phyloP scores from a whole-genome alignment of 176 grass and related monocot genomes.

The Carex kokanica region DNA sequence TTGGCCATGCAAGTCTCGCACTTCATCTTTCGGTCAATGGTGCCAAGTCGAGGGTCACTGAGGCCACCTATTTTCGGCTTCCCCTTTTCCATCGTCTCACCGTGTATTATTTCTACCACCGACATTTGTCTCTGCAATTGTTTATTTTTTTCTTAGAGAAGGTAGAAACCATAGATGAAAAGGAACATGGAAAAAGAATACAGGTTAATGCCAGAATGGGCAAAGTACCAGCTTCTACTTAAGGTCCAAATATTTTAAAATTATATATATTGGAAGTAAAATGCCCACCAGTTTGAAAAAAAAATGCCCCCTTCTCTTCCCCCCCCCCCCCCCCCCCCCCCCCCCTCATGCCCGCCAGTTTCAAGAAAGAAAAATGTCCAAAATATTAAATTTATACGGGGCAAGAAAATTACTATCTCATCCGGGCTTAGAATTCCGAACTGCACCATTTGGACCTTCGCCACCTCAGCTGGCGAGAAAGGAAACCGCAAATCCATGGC shows the following conservation, averaged over 20 bases:
- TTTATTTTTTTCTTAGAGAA: neutral
- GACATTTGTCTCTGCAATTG: conserved; percentile 96
- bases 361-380: conserved; percentile 13
- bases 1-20: conserved; percentile 96
- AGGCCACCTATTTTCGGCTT: conserved; percentile 86
- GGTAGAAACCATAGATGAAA: neutral
- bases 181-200: neutral
- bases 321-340: neutral
- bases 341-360: neutral
- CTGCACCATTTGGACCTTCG: conserved; percentile 84
- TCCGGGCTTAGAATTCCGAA: conserved; percentile 98
- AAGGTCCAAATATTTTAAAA: neutral
- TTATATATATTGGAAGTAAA: too few relatives aligned
- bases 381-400: neutral
- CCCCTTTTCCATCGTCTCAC: conserved; percentile 94
- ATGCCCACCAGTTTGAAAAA: too few relatives aligned
- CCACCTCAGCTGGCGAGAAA: conserved; percentile 90
- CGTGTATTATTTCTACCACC: conserved; percentile 72
- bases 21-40: conserved; percentile 90
- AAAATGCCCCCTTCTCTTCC: neutral
- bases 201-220: neutral
- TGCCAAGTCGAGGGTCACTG: conserved; percentile 84
- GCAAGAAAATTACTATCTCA: conserved; percentile 80
- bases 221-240: neutral
- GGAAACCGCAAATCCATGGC: conserved; percentile 88